Base-by-base conservation (phyloP, 495 filamentous ascomycete species). In the Aspergillus leporis region DNA sequence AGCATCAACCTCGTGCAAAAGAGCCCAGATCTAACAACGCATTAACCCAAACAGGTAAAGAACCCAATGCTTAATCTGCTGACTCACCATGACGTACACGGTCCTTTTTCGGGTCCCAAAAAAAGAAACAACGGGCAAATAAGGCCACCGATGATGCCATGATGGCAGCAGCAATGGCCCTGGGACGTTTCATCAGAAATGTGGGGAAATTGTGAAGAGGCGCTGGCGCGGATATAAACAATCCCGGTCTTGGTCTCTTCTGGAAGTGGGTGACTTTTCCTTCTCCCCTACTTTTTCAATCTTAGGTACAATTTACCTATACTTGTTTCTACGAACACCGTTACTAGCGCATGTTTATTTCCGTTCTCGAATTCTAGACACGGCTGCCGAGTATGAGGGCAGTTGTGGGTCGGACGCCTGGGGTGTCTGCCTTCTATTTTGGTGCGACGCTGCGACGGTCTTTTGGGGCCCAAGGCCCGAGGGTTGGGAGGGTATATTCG, bases 31-130 rank as follows among this genome's bases (percentile, higher is more conserved):
- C 6, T 28, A 3, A 28, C 25, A 28, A n/a, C n/a, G n/a, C n/a
- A n/a, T n/a, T n/a, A n/a, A n/a, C n/a, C 49, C 16, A 41, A 41
- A 14, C 3, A 12, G 14, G 38, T 6, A 41, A 36, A 1, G 32
- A 36, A 3, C 32, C 8, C 9, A 14, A 36, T 41, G 16, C 38
- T 18, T 43, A 54, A 10, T 36, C 55, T 49, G 62, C 62, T 64
- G 62, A 64, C 36, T 61, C 55, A 61, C 51, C 56, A 64, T 64
- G 62, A 64, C 62, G 59, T 64, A 41, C n/a, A 6, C 38, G 14
- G 16, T 5, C 8, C 13, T 16, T 41, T n/a, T n/a, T n/a, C n/a
- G n/a, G n/a, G n/a, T n/a, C 16, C 9, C 4, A 9, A 36, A 36
- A 36, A 36, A 12, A 2, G 14, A 41, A 3, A 18, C n/a, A 41